Base-by-base conservation (phyloP, 2,329 filamentous ascomycete genomes). In the Ustilaginoidea virens region DNA sequence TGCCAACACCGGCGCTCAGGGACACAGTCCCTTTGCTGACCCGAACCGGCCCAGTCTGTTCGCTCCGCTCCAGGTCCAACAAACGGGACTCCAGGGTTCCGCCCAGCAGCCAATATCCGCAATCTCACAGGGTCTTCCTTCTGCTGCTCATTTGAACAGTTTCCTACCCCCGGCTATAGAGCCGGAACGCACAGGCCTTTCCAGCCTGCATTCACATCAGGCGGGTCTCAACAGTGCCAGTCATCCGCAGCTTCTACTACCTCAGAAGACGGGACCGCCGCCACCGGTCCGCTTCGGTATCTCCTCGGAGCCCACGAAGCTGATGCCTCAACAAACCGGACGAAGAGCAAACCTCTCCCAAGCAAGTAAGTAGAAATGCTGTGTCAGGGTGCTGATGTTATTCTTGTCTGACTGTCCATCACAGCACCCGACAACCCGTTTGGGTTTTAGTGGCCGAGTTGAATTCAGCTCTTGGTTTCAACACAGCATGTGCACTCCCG, bases 221-320 rank as follows among this genome's bases (percentile, higher is more conserved):
- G 66, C 63, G 2, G 60, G 56, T 6, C 58, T 63, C 5, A 58
- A 61, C 36, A 64, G 64, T 34, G 63, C 63, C n/a, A n/a, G n/a
- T 2, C 64, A 68, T 42, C 56, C 56, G 38, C 68, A 63, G 12
- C 49, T 56, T 30, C 42, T 63, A 38, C 48, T 58, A 39, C 55
- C 60, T 25, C 55, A 66, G 37, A 55, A 61, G 40, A 71, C 60
- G 21, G 65, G 61, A 1, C 90, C 90, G 5, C 64, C 87, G 13
- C 90, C 90, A 25, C 74, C 83, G 15, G 77, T 98, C 12, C 72
- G 83, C 34, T 98, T 98, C 50, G 90, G 90, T 22, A 75, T 92
- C 20, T 66, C 70, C 33, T 60, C 64, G 17, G 71, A 74, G 27
- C 60, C 73, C 17, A 83, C 85, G 55, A 90, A 80, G 52, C 58